Evolutionary conservation across 192 early-diverging fungal genomes (phyloP).

Genomic region (Dissophora ornata): DNA sequence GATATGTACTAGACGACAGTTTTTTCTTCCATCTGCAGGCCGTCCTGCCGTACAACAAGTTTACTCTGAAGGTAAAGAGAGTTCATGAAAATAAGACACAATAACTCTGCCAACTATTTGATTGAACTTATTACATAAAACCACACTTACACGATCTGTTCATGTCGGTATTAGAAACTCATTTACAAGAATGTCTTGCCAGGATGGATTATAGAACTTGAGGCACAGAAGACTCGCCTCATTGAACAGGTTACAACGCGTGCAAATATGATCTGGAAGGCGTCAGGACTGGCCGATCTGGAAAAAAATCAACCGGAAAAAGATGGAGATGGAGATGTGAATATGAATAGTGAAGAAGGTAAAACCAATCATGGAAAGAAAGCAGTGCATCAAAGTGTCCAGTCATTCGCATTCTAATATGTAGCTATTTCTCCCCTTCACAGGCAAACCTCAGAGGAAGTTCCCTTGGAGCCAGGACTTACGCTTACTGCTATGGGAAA

Average conservation of each 20-base stretch:
- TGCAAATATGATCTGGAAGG: slow-evolving; percentile 12
- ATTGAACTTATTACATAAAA: no score
- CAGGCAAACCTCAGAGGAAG: slow-evolving; percentile 21
- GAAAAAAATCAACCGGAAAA: neutral
- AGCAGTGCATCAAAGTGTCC: no score
- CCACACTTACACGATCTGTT: no score
- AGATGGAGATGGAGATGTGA: slow-evolving; percentile 35
- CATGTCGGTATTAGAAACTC: no score
- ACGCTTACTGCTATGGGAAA: slow-evolving; percentile 41
- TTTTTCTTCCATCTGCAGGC: slow-evolving; percentile 56
- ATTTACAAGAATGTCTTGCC: slow-evolving; percentile 40
- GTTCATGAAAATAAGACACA: neutral
- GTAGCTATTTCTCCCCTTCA: no score
- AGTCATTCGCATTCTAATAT: no score
- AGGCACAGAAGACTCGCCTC: slow-evolving; percentile 7
- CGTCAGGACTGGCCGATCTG: slow-evolving; percentile 10
- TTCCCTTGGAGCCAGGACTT: slow-evolving; percentile 53
- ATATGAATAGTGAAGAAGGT: slow-evolving; percentile 38
- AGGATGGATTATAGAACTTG: slow-evolving; percentile 30
- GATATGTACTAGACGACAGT: slow-evolving; percentile 58
- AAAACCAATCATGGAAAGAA: neutral
- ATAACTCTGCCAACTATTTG: no score
- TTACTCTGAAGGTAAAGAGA: slow-evolving; percentile 57
- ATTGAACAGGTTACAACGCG: slow-evolving; percentile 21
- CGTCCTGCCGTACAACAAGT: slow-evolving; percentile 66